phyloP scores from a whole-genome alignment of 1,139 yeast species.

The Arxiozyma telluris region DNA sequence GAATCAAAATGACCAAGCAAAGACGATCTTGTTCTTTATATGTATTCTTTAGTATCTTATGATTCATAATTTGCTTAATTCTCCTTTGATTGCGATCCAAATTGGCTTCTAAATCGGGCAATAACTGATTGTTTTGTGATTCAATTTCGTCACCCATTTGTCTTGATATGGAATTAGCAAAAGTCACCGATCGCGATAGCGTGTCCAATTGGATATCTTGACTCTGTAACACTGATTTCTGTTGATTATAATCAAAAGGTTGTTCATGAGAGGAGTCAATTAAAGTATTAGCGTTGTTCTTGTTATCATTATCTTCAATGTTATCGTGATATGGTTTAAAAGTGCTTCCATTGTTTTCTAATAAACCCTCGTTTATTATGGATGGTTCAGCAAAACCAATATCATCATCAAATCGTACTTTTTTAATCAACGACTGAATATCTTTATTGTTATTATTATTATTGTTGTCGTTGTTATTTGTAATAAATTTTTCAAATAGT shows the following conservation, averaged over 20 bases:
- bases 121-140: slow-evolving; percentile 23
- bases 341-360: no score
- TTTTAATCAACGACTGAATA: background rate
- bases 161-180: slow-evolving; percentile 23
- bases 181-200: slow-evolving; percentile 18
- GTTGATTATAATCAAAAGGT: slow-evolving; percentile 8
- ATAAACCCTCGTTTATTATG: background rate
- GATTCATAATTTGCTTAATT: slow-evolving; percentile 6
- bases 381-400: background rate
- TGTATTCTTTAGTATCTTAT: background rate
- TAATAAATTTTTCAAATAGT: background rate
- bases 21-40: slow-evolving; percentile 15
- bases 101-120: slow-evolving; percentile 25
- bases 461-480: background rate
- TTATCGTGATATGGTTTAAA: slow-evolving; percentile 3
- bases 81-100: slow-evolving; percentile 23
- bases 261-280: background rate
- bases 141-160: slow-evolving; percentile 26
- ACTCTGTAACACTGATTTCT: slow-evolving; percentile 24
- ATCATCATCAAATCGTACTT: background rate
- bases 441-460: no score
- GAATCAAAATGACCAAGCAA: slow-evolving; percentile 23
- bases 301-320: background rate
- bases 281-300: background rate
- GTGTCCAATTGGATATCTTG: slow-evolving; percentile 26